Base-by-base conservation (phyloP, 2,329 filamentous ascomycete species). In the Aspergillus brunneoviolaceus region DNA sequence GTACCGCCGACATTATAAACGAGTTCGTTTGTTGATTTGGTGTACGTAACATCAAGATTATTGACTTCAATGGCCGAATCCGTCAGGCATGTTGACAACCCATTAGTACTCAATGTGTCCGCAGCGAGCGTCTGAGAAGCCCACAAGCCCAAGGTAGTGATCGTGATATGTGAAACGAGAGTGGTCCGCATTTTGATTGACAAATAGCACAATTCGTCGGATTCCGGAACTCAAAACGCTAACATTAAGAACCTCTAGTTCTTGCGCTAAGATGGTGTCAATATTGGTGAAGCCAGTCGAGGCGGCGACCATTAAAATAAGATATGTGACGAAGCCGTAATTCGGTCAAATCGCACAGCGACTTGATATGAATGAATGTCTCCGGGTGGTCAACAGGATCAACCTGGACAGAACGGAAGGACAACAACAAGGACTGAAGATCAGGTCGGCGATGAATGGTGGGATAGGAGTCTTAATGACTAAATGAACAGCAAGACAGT, bases 1-100 rank as follows among this genome's bases (percentile, higher is more conserved):
- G 84, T 87, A 62, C 94, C 95, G 35, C 88, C 86, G 23, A 97
- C 85, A 73, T 98, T 87, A 76, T 97, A 98, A 3, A 80, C 85
- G 62, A 98, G 84, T 52, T 84, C 84, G 72, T 90, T 87, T 61
- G 87, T 87, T 60, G 84, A 82, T 65, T 88, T 88, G 80, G 96
- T 86, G 79, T 96, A 98, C 67, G 85, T 80, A 61, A 97, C 89
- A 68, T 94, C 81, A 63, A 96, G 81, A 68, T 84, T 87, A 66
- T 92, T 81, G 57, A 97, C 88, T 63, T 83, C 83, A 69, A 98
- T 87, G 67, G 84, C 78, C 60, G 81, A 75, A 51, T 74, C 71
- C 11, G 70, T 65, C 68, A 83, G 68, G 77, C 95, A 98, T 65
- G 87, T 87, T 70, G 82, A 86, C 79, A 95, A 96, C 60, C 92